Conservation (phyloP, 2,329 filamentous ascomycete species). For the Hymenoscyphus infarciens region DNA sequence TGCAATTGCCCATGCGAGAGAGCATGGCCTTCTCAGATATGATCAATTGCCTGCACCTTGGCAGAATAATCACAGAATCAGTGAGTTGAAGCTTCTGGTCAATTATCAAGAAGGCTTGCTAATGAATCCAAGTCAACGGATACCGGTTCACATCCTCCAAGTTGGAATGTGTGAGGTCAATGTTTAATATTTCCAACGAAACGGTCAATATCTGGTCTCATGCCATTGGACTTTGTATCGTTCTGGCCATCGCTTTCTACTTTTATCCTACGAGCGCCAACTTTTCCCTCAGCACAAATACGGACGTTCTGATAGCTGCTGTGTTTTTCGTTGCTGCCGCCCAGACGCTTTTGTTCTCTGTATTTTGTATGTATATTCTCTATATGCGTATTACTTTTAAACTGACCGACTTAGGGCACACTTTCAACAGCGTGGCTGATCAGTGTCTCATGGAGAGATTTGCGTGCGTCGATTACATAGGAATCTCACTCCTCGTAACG, state of each 20-base stretch:
- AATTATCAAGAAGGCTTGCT: background rate
- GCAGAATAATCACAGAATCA: conserved; percentile 91
- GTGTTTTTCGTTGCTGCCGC: conserved; percentile 95
- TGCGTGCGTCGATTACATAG: conserved; percentile 96
- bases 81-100: background rate
- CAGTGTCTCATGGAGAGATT: conserved; percentile 88
- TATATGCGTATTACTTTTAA: background rate
- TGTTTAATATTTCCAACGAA: conserved; percentile 86
- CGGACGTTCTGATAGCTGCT: conserved; percentile 85
- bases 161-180: conserved; percentile 79
- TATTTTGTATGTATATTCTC: conserved; percentile 31
- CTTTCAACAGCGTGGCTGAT: conserved; percentile 95
- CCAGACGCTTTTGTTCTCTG: conserved; percentile 92
- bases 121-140: conserved; percentile 51
- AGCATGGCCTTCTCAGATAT: conserved; percentile 81
- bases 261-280: conserved; percentile 88
- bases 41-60: conserved; percentile 88
- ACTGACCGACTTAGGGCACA: conserved; percentile 72
- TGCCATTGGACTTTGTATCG: conserved; percentile 79
- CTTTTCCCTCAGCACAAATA: conserved; percentile 80
- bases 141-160: conserved; percentile 95
- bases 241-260: conserved; percentile 87
- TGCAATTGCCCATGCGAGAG: conserved; percentile 70
- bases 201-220: conserved; percentile 98
- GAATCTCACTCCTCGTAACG: conserved; percentile 90